Base-by-base conservation (phyloP, 2,329 filamentous ascomycete species). In the Cladobotryum mycophilum region DNA sequence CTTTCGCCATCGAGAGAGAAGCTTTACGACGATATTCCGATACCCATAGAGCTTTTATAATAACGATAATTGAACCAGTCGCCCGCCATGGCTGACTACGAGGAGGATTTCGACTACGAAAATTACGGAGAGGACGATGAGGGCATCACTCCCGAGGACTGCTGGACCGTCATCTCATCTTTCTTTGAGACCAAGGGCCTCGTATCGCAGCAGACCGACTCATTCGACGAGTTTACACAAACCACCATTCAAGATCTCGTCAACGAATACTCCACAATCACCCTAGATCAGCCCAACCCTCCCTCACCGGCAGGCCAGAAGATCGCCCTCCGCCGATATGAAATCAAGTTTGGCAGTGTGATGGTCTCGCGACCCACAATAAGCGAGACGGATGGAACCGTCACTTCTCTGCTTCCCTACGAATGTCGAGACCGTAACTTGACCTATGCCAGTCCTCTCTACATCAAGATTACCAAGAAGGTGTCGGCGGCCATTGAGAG, bases 151-250 rank as follows among this genome's bases (percentile, higher is more conserved):
- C 89, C 91, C 54, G 93, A 97, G 75, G 95, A 99, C 72, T 96
- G 90, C 76, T 99, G 95, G 93, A 88, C 87, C 58, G 92, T 97
- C 64, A 97, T 99, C 67, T 90, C 88, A 51, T 88, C 93, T 9
- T 97, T 96, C 76, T 99, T 99, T 73, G 89, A 96, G 61, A 81
- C 84, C 56, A 99, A 97, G 72, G 92, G 93, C 63, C 80, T 99
- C 33, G 93, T 96, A 18, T 96, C 93, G 14, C 92, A 99, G 71
- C 93, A 99, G 75, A 85, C 97, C 56, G 92, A 97, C 68, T 99
- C 95, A 0, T 99, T 96, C 72, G 90, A 99, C 71, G 91, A 97
- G 67, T 99, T 99, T 64, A 91, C 93, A 51, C 85, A 86, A 53
- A 90, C 88, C 18, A 96, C 91, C 0, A 92, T 99, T 71, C 91